These are phyloP conservation scores for Akebia trifoliata DNA, from an alignment of 164 flowering plant genomes.

Conservation along the genomic window DNA sequence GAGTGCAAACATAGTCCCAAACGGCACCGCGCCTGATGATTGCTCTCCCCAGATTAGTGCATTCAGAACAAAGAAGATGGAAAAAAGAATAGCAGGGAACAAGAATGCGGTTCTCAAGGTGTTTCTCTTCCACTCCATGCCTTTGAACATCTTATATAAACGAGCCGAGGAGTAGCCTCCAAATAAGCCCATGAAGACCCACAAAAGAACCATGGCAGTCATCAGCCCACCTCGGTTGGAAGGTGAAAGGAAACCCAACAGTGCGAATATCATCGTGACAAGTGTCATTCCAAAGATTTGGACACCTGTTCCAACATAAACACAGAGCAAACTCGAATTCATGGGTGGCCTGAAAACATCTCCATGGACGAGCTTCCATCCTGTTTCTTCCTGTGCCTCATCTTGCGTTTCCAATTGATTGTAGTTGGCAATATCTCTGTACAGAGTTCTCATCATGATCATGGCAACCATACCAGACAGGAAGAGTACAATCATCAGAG, in stretches of 20 bases:
- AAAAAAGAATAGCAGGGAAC: slow-evolving; percentile 38
- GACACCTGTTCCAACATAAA: slow-evolving; percentile 39
- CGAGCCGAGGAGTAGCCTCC: slow-evolving; percentile 37
- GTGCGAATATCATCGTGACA: slow-evolving; percentile 40
- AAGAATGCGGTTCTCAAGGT: slow-evolving; percentile 35
- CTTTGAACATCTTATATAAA: slow-evolving; percentile 39
- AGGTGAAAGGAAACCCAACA: slow-evolving; percentile 41
- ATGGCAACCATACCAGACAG: slow-evolving; percentile 44
- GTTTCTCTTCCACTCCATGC: slow-evolving; percentile 38
- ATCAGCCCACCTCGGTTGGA: slow-evolving; percentile 42
- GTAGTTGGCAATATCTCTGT: slow-evolving; percentile 39
- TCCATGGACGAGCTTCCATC: too few species aligned
- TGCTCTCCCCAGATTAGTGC: slow-evolving; percentile 42
- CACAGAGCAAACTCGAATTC: slow-evolving; percentile 34
- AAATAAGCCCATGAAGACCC: slow-evolving; percentile 49
- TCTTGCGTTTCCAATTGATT: slow-evolving; percentile 41
- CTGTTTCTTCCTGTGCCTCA: too few species aligned
- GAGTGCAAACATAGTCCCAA: slow-evolving; percentile 41
- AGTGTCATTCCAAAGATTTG: slow-evolving; percentile 40
- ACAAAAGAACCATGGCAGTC: slow-evolving; percentile 45
- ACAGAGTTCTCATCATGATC: slow-evolving; percentile 47
- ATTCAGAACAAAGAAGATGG: slow-evolving; percentile 36
- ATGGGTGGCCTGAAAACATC: too few species aligned
- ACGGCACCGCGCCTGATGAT: slow-evolving; percentile 45
- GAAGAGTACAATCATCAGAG: slow-evolving; percentile 41